Evolutionary conservation across 805 yeast species (phyloP), one percentile per base, ranked within the genome.

Genomic region (Metschnikowia orientalis): DNA sequence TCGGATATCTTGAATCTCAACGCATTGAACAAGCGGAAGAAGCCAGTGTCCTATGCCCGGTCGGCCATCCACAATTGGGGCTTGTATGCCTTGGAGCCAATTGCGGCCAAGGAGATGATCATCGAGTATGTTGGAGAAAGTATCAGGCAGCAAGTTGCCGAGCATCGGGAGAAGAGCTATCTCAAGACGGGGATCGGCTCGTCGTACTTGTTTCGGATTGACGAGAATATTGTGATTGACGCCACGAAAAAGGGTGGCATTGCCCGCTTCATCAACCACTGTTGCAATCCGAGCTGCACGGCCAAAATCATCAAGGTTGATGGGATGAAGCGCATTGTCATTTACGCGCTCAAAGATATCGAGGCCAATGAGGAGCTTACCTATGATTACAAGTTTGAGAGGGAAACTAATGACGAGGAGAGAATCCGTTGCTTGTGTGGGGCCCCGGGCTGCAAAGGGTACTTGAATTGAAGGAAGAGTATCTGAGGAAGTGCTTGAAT

Each of bases 21-120:
- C 54, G 94, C 90, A 42, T 71, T 90, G 47, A 84, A 86, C 44
- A 88, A 86, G 53, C 73, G 97, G 42, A 85, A 82, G 57, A 90
- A 90, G 51, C 95, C 95, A 0, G 97, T 90, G 6, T 81, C 92
- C n/a, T 89, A 89, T 67, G 97, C 97, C 0, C 70, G 97, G 34
- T 88, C 97, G 2, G 95, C 97, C 0, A 92, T 92, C 51, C 98
- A 92, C 57, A 87, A 90, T 52, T 92, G 98, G 98, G 99, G 99
- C 0, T 63, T 92, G 23, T 92, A 88, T 59, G 98, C 99, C 0
- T 63, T 85, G 50, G 97, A 92, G 51, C 95, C 95, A 2, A 92
- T 92, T 52, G 84, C 87, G n/a, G 94, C 92, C 1, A 83, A 79
- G 45, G 98, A 92, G 57, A 90, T 92, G 96, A 88, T 92, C 51